Base-by-base conservation (phyloP, 345 rosid genomes). In the Rubroshorea leprosula region DNA sequence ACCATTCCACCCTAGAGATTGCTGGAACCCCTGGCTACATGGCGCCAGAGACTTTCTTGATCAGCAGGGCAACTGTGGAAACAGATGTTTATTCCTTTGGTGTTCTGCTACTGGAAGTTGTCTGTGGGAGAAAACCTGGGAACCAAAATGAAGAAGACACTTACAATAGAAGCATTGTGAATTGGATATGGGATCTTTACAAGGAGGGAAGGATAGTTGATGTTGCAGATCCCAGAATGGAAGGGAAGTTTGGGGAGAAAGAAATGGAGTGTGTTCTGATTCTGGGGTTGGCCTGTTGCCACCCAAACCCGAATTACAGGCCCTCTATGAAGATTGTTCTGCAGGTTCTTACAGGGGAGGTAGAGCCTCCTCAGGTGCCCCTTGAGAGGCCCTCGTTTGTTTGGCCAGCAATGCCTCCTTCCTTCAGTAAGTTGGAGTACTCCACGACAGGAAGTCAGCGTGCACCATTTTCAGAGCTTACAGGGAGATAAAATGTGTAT, bases 21-120 rank as follows among this genome's bases (percentile, higher is more conserved):
- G 85, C 91, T 3, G 85, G 98, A 51, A 91, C 98, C 5, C 82
- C 76, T 0, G 94, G 91, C 2, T 91, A 91, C 67, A 91, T 91
- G 89, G 91, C 97, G 24, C 96, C 98, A 0, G 96, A 91, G 75
- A 74, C 73, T 45, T 71, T 87, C 25, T 78, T 81, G 12, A 78
- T 74, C 0, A 84, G 88, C 15, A 74, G 87, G 65, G 90, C 89
- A 0, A 84, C 90, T 0, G 58, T 79, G 5, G 86, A 87, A 58
- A 87, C 87, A 0, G 90, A 90, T 23, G 72, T 87, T 8, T 90
- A 85, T 19, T 78, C 86, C 0, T 87, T 83, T 0, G 96, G 97
- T 0, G 79, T 81, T 10, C 75, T 90, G 18, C 54, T 87, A 56
- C 76, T 90, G 35, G 80, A 78, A 74, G 84, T 81, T 45, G 77